Evolutionary conservation across 768 basidiomycete genomes (phyloP), one percentile per base, ranked within the genome.

Genomic region (Podaxis carcinomalis): DNA sequence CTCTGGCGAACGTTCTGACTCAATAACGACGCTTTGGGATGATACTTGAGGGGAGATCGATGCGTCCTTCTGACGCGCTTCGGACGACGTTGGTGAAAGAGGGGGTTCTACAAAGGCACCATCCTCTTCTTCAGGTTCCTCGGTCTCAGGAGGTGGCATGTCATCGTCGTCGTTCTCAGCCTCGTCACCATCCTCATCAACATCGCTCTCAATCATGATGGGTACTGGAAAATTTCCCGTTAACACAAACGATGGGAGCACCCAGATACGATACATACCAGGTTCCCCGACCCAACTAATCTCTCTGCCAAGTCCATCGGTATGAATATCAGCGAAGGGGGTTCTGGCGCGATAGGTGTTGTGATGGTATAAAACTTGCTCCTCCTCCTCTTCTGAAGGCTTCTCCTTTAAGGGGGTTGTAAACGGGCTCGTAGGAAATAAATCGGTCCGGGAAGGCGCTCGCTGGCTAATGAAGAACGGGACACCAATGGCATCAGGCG

Each of bases 201-300:
- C 78, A 39, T 81, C 86, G 56, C 82, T 80, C 68, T 87, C 85
- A 47, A 61, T 50, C 44, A 61, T 54, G 42, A 54, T 54, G 52
- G 82, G 82, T 23, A 85, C 86, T 85, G 63, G 28, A 27, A 62
- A 37, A 47, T 55, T 19, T 36, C 61, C 60, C 46, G 52, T 36
- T 62, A 36, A 59, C 23, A 40, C 61, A 53, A 56, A 52, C 49
- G n/a, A 63, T 23, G 36, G 49, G 62, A 55, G 56, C 23, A 28
- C 27, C 53, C 35, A 10, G 51, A n/a, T 27, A 42, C 44, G 46
- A 44, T 46, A 75, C 83, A 66, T 66, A 90, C 90, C 85, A 69
- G 82, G 87, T 51, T 86, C 83, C 44, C 88, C 89, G 39, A 90
- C 77, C 90, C 90, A 93, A 67, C 90, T 93, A 49, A 86, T 84